phyloP scores from a whole-genome alignment of 345 rosid genomes.

The Dipteronia sinensis region DNA sequence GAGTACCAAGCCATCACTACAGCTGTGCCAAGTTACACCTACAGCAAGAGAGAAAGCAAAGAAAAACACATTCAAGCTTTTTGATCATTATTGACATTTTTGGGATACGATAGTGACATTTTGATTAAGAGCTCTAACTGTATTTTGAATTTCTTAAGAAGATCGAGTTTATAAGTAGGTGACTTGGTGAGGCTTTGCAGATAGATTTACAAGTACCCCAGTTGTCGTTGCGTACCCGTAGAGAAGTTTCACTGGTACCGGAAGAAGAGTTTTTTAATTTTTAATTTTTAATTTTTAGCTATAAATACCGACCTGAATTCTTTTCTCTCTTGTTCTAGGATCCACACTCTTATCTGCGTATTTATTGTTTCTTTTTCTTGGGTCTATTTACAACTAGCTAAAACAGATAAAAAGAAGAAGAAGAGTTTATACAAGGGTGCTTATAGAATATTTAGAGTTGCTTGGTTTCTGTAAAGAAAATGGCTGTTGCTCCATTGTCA shows the following conservation, averaged over 20 bases:
- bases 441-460: too few species aligned
- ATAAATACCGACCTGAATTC: neutral
- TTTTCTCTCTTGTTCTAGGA: neutral
- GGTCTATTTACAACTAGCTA: too few species aligned
- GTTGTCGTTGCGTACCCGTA: neutral
- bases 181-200: neutral
- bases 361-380: neutral
- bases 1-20: slow-evolving; percentile 9
- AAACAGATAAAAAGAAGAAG: too few species aligned
- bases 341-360: neutral
- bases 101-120: neutral
- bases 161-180: slow-evolving; percentile 3
- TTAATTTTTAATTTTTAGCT: too few species aligned
- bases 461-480: slow-evolving; percentile 17
- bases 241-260: neutral
- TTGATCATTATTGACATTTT: neutral
- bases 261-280: neutral
- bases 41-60: neutral
- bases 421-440: too few species aligned
- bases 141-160: neutral
- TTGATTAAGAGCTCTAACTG: slow-evolving; percentile 14
- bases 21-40: slow-evolving; percentile 20
- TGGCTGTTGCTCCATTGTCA: slow-evolving; percentile 66
- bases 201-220: neutral
- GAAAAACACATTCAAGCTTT: neutral